These are phyloP conservation scores for Pseudocercospora fijiensis DNA, from an alignment of 2,329 filamentous ascomycete genomes.

Conservation along the genomic window DNA sequence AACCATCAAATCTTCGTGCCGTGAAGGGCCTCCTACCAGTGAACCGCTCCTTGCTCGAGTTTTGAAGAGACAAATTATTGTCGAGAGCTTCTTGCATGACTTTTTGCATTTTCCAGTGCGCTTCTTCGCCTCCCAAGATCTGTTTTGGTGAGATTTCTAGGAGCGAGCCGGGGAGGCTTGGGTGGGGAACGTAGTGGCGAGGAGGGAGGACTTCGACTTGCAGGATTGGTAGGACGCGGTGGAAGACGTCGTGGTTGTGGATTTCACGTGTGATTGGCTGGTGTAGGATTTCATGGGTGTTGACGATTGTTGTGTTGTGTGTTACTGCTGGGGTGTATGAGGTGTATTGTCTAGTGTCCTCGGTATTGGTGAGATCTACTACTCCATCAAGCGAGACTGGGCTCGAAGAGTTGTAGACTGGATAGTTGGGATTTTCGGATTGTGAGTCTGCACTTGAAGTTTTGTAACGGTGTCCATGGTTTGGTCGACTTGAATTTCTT, in stretches of 20 bases:
- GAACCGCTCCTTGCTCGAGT: not conserved
- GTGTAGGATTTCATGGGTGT: constrained; percentile 49
- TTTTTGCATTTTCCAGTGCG: constrained; percentile 30
- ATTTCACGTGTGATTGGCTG: constrained; percentile 54
- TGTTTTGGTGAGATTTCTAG: constrained; percentile 49
- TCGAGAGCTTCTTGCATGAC: constrained; percentile 39
- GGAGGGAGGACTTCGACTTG: constrained; percentile 55
- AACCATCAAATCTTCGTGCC: constrained; percentile 40
- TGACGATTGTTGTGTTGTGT: constrained; percentile 50
- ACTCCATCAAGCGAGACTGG: constrained; percentile 17
- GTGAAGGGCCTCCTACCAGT: constrained; percentile 35
- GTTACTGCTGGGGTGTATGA: constrained; percentile 47
- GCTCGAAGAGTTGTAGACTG: constrained; percentile 16
- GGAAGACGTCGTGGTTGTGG: constrained; percentile 54
- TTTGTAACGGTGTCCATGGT: not conserved
- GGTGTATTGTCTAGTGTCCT: constrained; percentile 40
- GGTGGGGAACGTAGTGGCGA: constrained; percentile 49
- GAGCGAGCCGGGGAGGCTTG: constrained; percentile 39
- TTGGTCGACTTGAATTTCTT: not conserved
- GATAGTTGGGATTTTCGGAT: not conserved
- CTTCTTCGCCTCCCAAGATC: constrained; percentile 18
- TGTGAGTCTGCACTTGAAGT: not conserved
- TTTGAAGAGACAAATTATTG: constrained; percentile 27
- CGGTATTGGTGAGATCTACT: constrained; percentile 35
- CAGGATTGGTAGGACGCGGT: constrained; percentile 54